Conservation (phyloP, 2,329 filamentous ascomycete genomes). For the Nemania serpens region DNA sequence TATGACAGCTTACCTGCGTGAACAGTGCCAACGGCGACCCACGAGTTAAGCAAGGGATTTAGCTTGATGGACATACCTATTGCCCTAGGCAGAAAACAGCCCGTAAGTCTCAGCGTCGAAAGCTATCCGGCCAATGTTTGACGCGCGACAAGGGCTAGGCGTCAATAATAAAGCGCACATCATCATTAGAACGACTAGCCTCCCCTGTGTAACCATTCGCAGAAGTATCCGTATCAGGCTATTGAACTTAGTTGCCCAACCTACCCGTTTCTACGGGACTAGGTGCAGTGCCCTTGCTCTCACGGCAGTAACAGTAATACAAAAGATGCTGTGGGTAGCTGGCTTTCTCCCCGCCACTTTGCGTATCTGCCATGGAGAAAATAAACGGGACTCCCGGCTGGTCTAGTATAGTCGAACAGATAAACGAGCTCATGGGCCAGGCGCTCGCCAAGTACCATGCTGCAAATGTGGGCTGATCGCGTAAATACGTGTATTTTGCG, state of each 20-base stretch:
- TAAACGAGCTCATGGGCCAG: neutral
- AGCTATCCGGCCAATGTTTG: neutral
- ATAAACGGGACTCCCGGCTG: slow-evolving; percentile 8
- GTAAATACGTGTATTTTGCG: neutral
- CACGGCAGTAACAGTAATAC: neutral
- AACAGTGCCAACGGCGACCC: neutral
- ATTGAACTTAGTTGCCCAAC: too few relatives aligned
- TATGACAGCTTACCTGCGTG: neutral
- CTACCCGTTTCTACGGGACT: too few relatives aligned
- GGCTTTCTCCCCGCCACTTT: neutral
- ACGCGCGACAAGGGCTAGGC: neutral
- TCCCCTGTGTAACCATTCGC: neutral
- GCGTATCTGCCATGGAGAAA: slow-evolving; percentile 5
- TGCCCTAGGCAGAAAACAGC: neutral
- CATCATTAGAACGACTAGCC: neutral
- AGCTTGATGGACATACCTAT: neutral
- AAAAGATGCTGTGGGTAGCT: neutral
- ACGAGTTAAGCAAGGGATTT: neutral
- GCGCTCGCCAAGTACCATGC: slow-evolving; percentile 10
- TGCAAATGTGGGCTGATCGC: slow-evolving; percentile 16
- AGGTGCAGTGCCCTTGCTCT: too few relatives aligned
- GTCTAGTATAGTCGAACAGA: neutral
- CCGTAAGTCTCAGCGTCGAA: neutral
- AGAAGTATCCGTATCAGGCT: neutral
- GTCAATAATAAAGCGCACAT: neutral